Percentiles rank a stretch among this genome's conserved stretches.
phyloP scores from a whole-genome alignment of 2,329 filamentous ascomycete species.

The Fonsecaea pedrosoi region DNA sequence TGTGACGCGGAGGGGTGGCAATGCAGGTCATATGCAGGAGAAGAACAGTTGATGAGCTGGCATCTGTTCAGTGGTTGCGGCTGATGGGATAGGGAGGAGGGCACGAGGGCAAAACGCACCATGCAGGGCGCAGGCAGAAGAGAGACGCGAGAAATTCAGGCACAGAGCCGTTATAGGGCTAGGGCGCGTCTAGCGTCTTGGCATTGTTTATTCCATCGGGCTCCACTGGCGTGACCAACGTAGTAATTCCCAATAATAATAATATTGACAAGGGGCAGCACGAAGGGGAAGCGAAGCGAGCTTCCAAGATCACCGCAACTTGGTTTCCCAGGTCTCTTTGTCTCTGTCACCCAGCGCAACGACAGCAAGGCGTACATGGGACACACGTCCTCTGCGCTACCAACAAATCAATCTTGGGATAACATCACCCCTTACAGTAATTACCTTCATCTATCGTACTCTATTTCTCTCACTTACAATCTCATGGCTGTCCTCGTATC shows the following conservation, averaged over 20 bases:
- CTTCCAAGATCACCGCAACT: conserved; percentile 20
- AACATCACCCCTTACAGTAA: conserved; percentile 13
- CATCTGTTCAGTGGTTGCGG: background rate
- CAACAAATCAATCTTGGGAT: conserved; percentile 24
- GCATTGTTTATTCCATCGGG: conserved; percentile 24
- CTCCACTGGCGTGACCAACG: background rate
- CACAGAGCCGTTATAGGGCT: conserved; percentile 9
- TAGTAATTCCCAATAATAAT: background rate
- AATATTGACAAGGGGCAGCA: background rate
- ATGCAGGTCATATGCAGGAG: conserved; percentile 28
- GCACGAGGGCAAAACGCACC: conserved; percentile 5
- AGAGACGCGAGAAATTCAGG: conserved; percentile 10
- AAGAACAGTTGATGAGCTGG: conserved; percentile 15
- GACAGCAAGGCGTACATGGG: conserved; percentile 10
- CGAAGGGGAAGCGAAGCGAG: conserved; percentile 7
- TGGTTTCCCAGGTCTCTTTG: background rate
- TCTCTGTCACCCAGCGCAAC: conserved; percentile 17
- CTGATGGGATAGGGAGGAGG: background rate
- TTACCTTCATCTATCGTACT: conserved; percentile 15
- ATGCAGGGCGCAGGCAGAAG: conserved; percentile 13
- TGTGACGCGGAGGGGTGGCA: background rate
- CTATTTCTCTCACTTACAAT: conserved; percentile 9
- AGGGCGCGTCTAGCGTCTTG: conserved; percentile 7
- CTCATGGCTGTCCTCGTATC: conserved; percentile 28
- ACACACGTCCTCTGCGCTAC: conserved; percentile 8